Evolutionary conservation across 257 asterid genomes (phyloP).

Genomic region (Petunia axillaris): DNA sequence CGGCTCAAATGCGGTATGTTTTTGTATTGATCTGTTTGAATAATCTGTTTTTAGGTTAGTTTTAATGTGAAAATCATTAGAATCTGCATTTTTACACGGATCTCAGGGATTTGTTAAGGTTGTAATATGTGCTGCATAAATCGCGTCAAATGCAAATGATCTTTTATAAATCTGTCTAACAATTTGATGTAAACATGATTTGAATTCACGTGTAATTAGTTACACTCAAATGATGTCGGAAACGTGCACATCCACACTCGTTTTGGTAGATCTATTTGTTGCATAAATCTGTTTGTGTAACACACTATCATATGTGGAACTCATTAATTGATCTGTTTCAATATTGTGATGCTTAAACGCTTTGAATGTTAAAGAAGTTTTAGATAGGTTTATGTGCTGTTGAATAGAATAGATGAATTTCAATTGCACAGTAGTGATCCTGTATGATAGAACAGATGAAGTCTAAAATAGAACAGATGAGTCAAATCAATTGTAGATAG

Average conservation of each 20-base stretch:
- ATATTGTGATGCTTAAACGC: not conserved
- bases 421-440: not conserved
- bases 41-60: not conserved
- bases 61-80: not conserved
- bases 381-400: not conserved
- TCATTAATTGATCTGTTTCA: not conserved
- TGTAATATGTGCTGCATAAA: not conserved
- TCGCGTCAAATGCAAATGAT: not conserved
- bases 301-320: not conserved
- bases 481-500: not conserved
- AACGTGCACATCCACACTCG: not conserved
- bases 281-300: not conserved
- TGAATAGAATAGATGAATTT: not conserved
- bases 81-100: not conserved
- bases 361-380: not conserved
- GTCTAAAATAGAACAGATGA: too few species aligned
- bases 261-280: not conserved
- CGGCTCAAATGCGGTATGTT: not conserved
- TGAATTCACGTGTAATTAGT: not conserved
- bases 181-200: not conserved
- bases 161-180: not conserved
- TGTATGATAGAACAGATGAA: not conserved
- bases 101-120: not conserved
- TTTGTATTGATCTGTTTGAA: constrained; percentile 7
- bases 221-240: not conserved